phyloP scores from a whole-genome alignment of 257 asterid species.

The Fraxinus cuspidata region DNA sequence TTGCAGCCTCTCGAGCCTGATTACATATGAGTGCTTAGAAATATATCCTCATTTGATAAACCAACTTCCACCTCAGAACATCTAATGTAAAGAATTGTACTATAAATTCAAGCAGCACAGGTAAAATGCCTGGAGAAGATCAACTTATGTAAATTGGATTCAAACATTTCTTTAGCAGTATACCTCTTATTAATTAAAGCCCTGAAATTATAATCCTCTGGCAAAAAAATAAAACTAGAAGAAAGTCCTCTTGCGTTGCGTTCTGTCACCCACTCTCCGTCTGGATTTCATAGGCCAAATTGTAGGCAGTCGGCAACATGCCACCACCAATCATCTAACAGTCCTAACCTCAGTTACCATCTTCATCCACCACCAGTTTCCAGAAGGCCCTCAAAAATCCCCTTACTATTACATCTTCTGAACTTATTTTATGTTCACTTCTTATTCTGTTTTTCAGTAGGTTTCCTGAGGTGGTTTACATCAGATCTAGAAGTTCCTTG shows the following conservation, averaged over 20 bases:
- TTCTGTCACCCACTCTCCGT: neutral
- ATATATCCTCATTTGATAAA: neutral
- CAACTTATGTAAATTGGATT: neutral
- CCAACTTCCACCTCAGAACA: conserved; percentile 19
- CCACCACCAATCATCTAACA: neutral
- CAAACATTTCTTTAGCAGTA: neutral
- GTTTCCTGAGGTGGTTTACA: neutral
- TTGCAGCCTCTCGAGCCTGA: conserved; percentile 92
- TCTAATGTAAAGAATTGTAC: conserved; percentile 14
- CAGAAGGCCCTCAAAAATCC: neutral
- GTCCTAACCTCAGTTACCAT: neutral
- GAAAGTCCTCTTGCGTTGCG: neutral
- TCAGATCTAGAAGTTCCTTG: neutral
- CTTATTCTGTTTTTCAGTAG: neutral
- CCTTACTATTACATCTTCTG: neutral
- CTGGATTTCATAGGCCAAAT: neutral
- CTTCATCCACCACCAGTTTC: neutral
- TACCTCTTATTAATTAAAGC: neutral
- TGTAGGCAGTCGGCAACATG: neutral
- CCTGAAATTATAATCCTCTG: neutral
- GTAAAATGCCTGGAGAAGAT: neutral
- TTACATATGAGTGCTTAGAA: conserved; percentile 21
- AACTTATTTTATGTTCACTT: neutral
- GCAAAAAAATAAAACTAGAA: neutral
- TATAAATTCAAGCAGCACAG: conserved; percentile 6